Evolutionary conservation across 805 yeast genomes (phyloP), one percentile per base, ranked within the genome.

Genomic region (Kazachstania kunashirensis): DNA sequence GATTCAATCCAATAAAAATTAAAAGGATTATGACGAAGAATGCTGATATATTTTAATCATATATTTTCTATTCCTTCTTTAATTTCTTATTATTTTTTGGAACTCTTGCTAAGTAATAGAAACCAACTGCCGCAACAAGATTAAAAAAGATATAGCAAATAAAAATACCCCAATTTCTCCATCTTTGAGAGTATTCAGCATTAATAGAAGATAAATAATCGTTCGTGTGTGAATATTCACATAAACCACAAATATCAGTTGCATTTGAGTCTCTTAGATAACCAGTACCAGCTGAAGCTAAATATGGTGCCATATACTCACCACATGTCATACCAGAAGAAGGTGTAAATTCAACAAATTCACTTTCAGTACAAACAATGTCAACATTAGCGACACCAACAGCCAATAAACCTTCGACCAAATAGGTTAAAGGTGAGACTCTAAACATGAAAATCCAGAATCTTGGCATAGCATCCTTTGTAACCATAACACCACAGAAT

Each of bases 391-490:
- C 79, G 45, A 78, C 59, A 44, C 77, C 82, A 35, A 71, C 62
- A 28, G 75, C 59, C 38, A 79, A 54, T 47, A 74, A 56, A 29
- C 75, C 77, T 14, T 67, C 62, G 36, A 81, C 63, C 62, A 79
- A 67, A 48, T 80, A 82, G 1, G 85, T 77, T 44, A 79, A 62
- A 13, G 92, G 89, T 17, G 79, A 74, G 14, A 66, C 70, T 53
- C 86, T 67, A 66, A 79, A 81, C 84, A 81, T 77, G 67, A 79
- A 81, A 30, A 70, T 64, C 86, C 88, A 78, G 67, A 83, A 83
- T n/a, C 84, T 75, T 21, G 82, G 82, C 64, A 79, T 53, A 23
- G 58, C 63, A 14, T 64, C 63, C 42, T 75, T 71, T 17, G 73
- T 63, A 12, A 72, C 75, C 62, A 83, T 63, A 30, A 79, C 84